These are phyloP conservation scores for Penicillium simplicissimum DNA, from an alignment of 495 filamentous ascomycete species.

Conservation along the genomic window DNA sequence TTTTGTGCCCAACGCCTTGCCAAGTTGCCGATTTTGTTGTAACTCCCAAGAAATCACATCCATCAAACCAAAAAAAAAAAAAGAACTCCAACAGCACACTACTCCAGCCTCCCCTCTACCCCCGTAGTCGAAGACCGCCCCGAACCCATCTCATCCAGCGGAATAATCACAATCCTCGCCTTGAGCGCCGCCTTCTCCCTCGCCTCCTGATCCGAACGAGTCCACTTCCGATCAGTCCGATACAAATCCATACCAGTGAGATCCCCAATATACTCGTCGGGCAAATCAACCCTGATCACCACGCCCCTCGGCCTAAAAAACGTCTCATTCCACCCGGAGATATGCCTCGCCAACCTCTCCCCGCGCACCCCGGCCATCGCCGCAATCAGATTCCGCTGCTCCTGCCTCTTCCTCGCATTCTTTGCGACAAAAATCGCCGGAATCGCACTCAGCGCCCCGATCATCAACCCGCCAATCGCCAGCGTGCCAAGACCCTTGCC, in stretches of 20 bases:
- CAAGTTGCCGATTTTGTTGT: too few species aligned
- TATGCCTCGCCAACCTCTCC: slow-evolving; percentile 23
- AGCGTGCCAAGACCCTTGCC: slow-evolving; percentile 37
- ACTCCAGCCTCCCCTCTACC: neutral
- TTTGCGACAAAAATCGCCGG: slow-evolving; percentile 31
- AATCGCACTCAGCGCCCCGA: slow-evolving; percentile 35
- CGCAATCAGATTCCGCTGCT: slow-evolving; percentile 32
- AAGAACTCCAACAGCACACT: too few species aligned
- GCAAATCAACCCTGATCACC: slow-evolving; percentile 41
- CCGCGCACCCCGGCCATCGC: slow-evolving; percentile 19
- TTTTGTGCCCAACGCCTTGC: neutral
- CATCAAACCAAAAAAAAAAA: too few species aligned
- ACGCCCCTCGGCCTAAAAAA: slow-evolving; percentile 35
- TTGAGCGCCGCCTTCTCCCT: slow-evolving; percentile 26
- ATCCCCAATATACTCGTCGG: slow-evolving; percentile 30
- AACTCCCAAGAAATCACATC: too few species aligned
- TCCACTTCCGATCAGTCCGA: neutral
- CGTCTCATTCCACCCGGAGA: slow-evolving; percentile 37
- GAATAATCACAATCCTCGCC: slow-evolving; percentile 41
- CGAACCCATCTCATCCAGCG: slow-evolving; percentile 15
- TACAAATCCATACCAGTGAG: slow-evolving; percentile 30
- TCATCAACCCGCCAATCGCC: slow-evolving; percentile 36
- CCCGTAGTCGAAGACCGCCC: neutral
- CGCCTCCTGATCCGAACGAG: neutral
- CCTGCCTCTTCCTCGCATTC: slow-evolving; percentile 20